These are phyloP conservation scores for Brasenia schreberi DNA, from an alignment of 164 flowering plant species.

Conservation along the genomic window DNA sequence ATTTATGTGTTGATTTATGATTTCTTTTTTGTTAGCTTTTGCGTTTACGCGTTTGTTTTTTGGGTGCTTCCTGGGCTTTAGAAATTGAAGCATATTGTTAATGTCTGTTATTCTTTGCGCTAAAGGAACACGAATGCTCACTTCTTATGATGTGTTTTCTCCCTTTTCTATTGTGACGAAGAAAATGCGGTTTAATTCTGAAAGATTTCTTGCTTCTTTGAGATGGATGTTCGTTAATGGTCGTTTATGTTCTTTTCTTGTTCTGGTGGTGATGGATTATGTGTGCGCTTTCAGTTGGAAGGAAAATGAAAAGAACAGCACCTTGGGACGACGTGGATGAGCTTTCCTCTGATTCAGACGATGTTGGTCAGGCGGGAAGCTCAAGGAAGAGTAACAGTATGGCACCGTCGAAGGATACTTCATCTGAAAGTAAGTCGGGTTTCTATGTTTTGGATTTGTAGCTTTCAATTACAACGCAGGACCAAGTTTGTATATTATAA, in stretches of 20 bases:
- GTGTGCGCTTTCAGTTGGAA: background rate
- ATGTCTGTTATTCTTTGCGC: too few relatives aligned
- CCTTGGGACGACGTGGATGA: constrained; percentile 15
- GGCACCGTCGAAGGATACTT: constrained; percentile 11
- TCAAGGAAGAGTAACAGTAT: constrained; percentile 4
- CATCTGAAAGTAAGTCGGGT: constrained; percentile 25
- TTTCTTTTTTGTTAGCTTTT: background rate
- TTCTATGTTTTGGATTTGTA: background rate
- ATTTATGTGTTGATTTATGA: background rate
- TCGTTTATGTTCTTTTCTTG: too few relatives aligned
- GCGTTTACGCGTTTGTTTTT: background rate
- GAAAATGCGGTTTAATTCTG: background rate
- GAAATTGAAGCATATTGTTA: background rate
- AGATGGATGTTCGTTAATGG: background rate
- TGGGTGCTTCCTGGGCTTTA: background rate
- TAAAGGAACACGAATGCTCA: background rate
- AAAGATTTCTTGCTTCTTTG: background rate
- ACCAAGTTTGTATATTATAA: background rate
- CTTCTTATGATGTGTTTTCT: background rate
- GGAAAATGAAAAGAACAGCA: constrained; percentile 2
- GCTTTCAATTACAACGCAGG: background rate
- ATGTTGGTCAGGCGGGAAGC: constrained; percentile 11
- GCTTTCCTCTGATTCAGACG: constrained; percentile 23
- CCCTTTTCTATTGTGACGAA: background rate
- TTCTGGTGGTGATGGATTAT: background rate